Percentiles rank a stretch among this genome's conserved stretches.
Evolutionary conservation across 2,329 filamentous ascomycete species (phyloP).

Genomic region (Penicillium concentricum): DNA sequence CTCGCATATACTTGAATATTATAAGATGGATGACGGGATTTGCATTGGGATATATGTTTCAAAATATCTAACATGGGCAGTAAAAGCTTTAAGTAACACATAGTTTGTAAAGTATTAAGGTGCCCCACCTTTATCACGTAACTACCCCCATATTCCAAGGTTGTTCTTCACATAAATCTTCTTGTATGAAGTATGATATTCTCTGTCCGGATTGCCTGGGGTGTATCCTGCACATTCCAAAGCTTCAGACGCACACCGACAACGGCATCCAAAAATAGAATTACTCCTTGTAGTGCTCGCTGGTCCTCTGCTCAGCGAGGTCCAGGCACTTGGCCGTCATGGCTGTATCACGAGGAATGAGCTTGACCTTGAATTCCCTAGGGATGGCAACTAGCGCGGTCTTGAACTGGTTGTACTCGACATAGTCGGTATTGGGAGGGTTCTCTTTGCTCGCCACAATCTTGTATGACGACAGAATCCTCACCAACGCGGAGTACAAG

Average conservation of each 20-base stretch:
- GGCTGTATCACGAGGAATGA: conserved; percentile 52
- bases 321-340: conserved; percentile 43
- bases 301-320: conserved; percentile 47
- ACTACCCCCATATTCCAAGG: too few relatives aligned
- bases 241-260: rapidly evolving
- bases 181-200: not conserved
- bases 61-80: too few relatives aligned
- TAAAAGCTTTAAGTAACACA: too few relatives aligned
- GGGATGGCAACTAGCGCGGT: conserved; percentile 61
- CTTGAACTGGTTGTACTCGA: conserved; percentile 63
- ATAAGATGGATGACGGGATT: too few relatives aligned
- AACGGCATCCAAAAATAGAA: not conserved
- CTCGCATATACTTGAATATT: too few relatives aligned
- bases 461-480: conserved; percentile 55
- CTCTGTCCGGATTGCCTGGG: too few relatives aligned
- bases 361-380: conserved; percentile 56
- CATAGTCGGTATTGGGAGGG: conserved; percentile 61
- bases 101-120: too few relatives aligned
- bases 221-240: not conserved
- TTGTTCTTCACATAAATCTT: not conserved
- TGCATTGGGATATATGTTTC: too few relatives aligned
- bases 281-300: conserved; percentile 49
- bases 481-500: conserved; percentile 55
- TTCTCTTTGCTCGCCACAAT: conserved; percentile 51
- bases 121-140: too few relatives aligned